Percentiles rank a stretch among this genome's conserved stretches.
These are phyloP conservation scores for Phytopythium mirpurense DNA, from an alignment of 352 stramenopile genomes.

Conservation along the genomic window DNA sequence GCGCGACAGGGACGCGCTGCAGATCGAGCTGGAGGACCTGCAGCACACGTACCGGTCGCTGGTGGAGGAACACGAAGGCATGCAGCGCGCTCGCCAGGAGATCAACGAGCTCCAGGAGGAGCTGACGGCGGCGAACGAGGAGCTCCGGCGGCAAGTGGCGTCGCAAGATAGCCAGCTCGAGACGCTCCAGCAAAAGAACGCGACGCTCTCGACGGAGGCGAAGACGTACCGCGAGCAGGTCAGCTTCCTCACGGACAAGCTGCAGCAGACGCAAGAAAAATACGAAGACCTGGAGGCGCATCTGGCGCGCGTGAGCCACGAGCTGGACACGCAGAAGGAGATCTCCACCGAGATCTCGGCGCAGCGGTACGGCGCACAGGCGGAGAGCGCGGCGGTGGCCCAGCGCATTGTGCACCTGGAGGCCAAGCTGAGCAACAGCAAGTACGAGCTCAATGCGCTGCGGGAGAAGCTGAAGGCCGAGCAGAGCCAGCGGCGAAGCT, in stretches of 20 bases:
- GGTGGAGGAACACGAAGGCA: conserved; percentile 67
- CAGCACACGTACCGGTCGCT: conserved; percentile 66
- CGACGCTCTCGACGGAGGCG: conserved; percentile 44
- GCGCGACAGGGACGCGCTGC: conserved; percentile 56
- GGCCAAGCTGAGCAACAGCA: conserved; percentile 62
- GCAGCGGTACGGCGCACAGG: conserved; percentile 67
- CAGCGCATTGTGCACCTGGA: conserved; percentile 78
- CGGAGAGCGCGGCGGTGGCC: conserved; percentile 63
- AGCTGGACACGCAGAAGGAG: conserved; percentile 60
- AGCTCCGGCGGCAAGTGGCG: conserved; percentile 53
- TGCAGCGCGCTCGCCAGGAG: conserved; percentile 50
- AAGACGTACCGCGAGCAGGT: conserved; percentile 76
- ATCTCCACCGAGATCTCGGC: conserved; percentile 76
- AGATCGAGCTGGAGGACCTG: conserved; percentile 76
- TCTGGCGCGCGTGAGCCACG: conserved; percentile 34
- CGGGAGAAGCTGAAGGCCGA: conserved; percentile 55
- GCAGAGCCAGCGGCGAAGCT: conserved; percentile 39
- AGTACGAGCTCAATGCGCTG: conserved; percentile 60
- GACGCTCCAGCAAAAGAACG: conserved; percentile 44
- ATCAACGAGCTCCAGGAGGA: conserved; percentile 58
- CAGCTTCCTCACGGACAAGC: conserved; percentile 69
- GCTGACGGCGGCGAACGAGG: conserved; percentile 52
- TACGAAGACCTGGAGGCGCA: conserved; percentile 50
- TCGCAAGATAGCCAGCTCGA: conserved; percentile 57
- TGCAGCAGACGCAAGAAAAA: conserved; percentile 47